A percentile compares a stretch with the other conserved stretches of the same genome.
Evolutionary conservation across 805 yeast species (phyloP).

Genomic region (Metschnikowia reukaufii): DNA sequence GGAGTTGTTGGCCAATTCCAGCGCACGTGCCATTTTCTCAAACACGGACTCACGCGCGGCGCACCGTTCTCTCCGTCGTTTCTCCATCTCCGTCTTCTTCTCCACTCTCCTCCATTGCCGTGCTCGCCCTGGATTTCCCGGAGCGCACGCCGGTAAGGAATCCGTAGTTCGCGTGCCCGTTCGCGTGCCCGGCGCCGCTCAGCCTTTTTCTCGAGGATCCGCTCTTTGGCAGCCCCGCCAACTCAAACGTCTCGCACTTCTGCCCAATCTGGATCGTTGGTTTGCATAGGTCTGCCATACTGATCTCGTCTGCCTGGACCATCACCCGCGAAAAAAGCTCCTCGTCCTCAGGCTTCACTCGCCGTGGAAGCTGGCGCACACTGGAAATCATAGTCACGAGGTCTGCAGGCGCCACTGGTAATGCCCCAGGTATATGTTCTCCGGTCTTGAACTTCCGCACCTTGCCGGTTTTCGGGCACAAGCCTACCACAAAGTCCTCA

Average conservation of each 20-base stretch:
- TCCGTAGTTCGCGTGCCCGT: slow-evolving; percentile 30
- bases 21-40: slow-evolving; percentile 4
- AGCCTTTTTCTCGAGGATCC: slow-evolving; percentile 22
- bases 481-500: slow-evolving; percentile 30
- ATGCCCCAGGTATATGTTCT: slow-evolving; percentile 15
- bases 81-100: not conserved
- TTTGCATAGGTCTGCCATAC: slow-evolving; percentile 70
- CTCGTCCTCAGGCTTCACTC: slow-evolving; percentile 34
- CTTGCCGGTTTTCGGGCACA: slow-evolving; percentile 30
- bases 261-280: slow-evolving; percentile 67
- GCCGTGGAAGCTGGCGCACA: slow-evolving; percentile 37
- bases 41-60: not conserved
- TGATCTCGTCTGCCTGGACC: slow-evolving; percentile 55
- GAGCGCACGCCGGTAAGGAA: slow-evolving; percentile 32
- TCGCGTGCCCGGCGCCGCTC: slow-evolving; percentile 30
- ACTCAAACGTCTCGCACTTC: slow-evolving; percentile 55
- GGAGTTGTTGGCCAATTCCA: slow-evolving; percentile 18
- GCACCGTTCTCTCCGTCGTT: too few species aligned
- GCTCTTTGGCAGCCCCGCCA: slow-evolving; percentile 52
- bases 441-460: slow-evolving; percentile 27
- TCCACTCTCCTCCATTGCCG: not conserved
- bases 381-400: slow-evolving; percentile 33
- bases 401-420: slow-evolving; percentile 41
- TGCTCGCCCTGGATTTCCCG: slow-evolving; percentile 13
- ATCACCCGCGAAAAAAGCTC: slow-evolving; percentile 44